A percentile compares a stretch with the other conserved stretches of the same genome.
phyloP scores from a whole-genome alignment of 176 grass and related monocot species.

The Otatea glauca region DNA sequence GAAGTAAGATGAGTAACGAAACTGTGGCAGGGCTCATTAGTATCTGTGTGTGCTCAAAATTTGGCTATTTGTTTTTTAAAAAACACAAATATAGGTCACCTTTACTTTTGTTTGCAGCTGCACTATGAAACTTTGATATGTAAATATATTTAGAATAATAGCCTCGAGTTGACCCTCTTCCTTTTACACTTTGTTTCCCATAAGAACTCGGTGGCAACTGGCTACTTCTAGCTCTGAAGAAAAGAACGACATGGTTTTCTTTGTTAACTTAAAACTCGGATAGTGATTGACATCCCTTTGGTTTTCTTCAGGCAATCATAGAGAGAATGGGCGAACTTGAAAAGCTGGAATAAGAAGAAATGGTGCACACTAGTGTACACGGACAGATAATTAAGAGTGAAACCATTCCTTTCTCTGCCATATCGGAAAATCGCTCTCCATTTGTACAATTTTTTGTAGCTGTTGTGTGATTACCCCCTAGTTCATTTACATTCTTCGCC shows the following conservation, averaged over 20 bases:
- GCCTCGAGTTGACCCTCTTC: not conserved
- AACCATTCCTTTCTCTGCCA: not conserved
- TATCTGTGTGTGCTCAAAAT: not conserved
- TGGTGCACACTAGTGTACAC: not conserved
- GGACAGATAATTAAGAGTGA: not conserved
- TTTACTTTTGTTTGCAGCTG: not conserved
- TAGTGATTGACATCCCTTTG: not conserved
- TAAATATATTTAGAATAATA: not conserved
- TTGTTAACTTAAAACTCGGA: not conserved
- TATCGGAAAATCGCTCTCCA: not conserved
- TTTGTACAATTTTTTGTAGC: constrained; percentile 53
- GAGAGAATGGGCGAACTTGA: constrained; percentile 70
- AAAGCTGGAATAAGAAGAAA: constrained; percentile 59
- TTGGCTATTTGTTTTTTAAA: not conserved
- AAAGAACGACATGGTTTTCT: not conserved
- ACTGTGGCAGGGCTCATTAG: not conserved
- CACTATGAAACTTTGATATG: not conserved
- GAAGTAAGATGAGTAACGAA: constrained; percentile 4
- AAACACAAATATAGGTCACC: not conserved
- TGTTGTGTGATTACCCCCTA: constrained; percentile 17
- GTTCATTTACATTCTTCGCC: not conserved
- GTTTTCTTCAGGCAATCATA: constrained; percentile 61
- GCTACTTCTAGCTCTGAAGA: not conserved
- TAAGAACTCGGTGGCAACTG: not conserved
- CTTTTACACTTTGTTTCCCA: not conserved